Conservation (phyloP, 345 rosid genomes). For the Heritiera littoralis region DNA sequence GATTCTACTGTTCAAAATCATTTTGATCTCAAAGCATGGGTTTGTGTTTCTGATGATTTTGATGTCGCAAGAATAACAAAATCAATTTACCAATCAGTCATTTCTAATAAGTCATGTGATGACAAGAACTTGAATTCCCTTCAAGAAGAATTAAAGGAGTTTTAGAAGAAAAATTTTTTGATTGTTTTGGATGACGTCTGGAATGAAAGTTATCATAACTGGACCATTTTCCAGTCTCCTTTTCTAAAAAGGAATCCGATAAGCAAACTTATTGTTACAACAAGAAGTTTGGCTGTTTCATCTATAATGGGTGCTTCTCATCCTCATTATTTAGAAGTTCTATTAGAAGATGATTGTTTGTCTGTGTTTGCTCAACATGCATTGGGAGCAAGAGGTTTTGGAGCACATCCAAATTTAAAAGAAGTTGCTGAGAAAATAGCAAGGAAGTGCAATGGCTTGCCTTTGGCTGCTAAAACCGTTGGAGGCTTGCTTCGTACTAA, state of each 20-base stretch:
- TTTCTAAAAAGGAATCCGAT: not conserved
- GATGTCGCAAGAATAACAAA: not conserved
- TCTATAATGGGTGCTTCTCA: not conserved
- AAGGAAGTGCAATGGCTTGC: conserved; percentile 38
- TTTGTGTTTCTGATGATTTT: not conserved
- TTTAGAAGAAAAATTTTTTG: not conserved
- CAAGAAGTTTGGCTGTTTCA: not conserved
- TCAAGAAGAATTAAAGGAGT: not conserved
- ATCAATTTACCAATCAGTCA: not conserved
- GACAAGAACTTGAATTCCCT: not conserved
- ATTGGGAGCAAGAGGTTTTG: conserved; percentile 5
- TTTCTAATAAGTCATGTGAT: not conserved
- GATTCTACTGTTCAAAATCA: not conserved
- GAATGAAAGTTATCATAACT: not conserved
- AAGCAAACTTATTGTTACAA: not conserved
- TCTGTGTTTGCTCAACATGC: conserved; percentile 22
- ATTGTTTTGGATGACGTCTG: not conserved
- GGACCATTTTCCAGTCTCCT: not conserved
- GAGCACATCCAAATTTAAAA: conserved; percentile 25
- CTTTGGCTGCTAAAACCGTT: conserved; percentile 15
- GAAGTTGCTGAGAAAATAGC: conserved; percentile 36
- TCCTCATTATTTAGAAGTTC: not conserved
- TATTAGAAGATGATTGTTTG: not conserved
- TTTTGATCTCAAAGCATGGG: conserved; percentile 2
- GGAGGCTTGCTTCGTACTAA: not conserved